A percentile compares a stretch with the other conserved stretches of the same genome.
Conservation (phyloP, 2,329 filamentous ascomycete species). For the Ascochyta lentis region DNA sequence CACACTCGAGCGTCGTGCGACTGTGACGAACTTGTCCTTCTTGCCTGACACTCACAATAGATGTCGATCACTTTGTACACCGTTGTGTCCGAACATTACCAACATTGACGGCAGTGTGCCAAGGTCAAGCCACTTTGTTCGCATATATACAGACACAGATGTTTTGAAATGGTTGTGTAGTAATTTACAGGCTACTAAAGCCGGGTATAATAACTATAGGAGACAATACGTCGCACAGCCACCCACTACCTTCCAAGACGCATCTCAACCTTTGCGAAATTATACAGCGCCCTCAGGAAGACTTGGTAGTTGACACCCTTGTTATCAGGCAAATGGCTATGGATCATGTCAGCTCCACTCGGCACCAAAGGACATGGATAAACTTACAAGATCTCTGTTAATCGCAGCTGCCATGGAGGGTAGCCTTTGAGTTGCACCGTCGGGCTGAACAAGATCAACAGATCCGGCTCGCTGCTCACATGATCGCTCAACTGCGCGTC, state of each 20-base stretch:
- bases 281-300: conserved; percentile 83
- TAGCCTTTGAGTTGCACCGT: conserved; percentile 87
- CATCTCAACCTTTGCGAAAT: conserved; percentile 87
- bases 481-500: conserved; percentile 82
- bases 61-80: not conserved
- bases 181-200: conserved; percentile 1
- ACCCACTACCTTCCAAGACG: conserved; percentile 69
- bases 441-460: conserved; percentile 86
- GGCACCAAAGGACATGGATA: conserved; percentile 14
- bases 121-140: not conserved
- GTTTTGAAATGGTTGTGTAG: not conserved
- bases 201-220: conserved; percentile 26
- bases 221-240: not conserved
- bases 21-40: not conserved
- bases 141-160: not conserved
- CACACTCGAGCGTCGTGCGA: conserved; percentile 7
- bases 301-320: conserved; percentile 91
- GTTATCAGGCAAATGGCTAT: conserved; percentile 68
- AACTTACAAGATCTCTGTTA: conserved; percentile 89
- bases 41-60: not conserved
- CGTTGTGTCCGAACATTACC: not conserved
- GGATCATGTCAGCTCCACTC: conserved; percentile 16
- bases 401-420: conserved; percentile 92
- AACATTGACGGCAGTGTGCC: not conserved
- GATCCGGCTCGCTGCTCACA: conserved; percentile 87